A percentile compares a stretch with the other conserved stretches of the same genome.
phyloP scores from a whole-genome alignment of 73 alveolate genomes.

The Stentor roeselii region DNA sequence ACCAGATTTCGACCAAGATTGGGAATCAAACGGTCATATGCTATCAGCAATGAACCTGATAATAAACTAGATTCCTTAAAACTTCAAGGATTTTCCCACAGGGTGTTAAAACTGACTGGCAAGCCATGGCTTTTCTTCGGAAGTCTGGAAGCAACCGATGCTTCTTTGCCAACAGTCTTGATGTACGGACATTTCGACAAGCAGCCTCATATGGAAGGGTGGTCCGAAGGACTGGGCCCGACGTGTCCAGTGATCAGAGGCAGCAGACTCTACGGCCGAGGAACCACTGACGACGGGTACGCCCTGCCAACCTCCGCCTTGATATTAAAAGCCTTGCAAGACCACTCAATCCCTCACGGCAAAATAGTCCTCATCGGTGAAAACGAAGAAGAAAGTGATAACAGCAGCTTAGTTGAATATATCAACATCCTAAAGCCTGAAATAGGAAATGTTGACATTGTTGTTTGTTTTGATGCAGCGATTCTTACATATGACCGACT shows the following conservation, averaged over 20 bases:
- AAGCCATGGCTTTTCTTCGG: conserved; percentile 65
- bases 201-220: conserved; percentile 71
- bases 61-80: conserved; percentile 12
- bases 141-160: conserved; percentile 36
- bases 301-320: conserved; percentile 74
- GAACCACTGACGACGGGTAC: conserved; percentile 95
- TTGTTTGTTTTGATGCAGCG: conserved; percentile 67
- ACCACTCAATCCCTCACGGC: conserved; percentile 67
- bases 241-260: conserved; percentile 69
- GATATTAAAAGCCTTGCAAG: conserved; percentile 69
- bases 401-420: conserved; percentile 56
- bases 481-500: conserved; percentile 31
- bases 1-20: conserved; percentile 86
- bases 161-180: conserved; percentile 45
- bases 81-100: not conserved
- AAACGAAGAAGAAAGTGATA: conserved; percentile 83
- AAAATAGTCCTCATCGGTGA: conserved; percentile 68
- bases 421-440: conserved; percentile 39
- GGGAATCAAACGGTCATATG: conserved; percentile 78
- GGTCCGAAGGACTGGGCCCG: conserved; percentile 74
- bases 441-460: conserved; percentile 60
- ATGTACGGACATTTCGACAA: conserved; percentile 80
- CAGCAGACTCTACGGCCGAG: conserved; percentile 75
- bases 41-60: conserved; percentile 31
- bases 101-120: conserved; percentile 51